Conservation (phyloP, 2,329 filamentous ascomycete species). For the Talaromyces sp. region DNA sequence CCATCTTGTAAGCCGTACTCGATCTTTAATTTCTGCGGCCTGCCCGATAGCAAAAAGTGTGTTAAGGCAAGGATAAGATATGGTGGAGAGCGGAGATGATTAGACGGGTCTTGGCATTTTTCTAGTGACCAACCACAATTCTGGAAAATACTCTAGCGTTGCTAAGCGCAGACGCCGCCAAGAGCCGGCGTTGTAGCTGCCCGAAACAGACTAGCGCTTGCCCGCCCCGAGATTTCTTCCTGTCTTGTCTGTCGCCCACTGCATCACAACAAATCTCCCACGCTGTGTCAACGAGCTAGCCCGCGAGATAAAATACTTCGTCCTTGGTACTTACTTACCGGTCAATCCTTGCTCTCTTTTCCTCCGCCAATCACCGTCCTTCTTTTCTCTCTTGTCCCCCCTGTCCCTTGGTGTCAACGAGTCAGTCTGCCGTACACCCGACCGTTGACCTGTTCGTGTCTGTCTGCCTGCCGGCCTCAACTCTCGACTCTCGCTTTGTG, state of each 20-base stretch:
- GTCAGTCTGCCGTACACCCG: background rate
- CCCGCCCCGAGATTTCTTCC: background rate
- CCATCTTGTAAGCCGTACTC: background rate
- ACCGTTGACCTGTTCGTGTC: background rate
- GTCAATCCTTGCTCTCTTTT: slow-evolving; percentile 1
- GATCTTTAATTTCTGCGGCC: too few species aligned
- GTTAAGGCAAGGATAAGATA: background rate
- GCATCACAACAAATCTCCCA: slow-evolving; percentile 1
- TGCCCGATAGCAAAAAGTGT: too few species aligned
- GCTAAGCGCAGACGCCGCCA: background rate
- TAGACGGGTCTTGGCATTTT: background rate
- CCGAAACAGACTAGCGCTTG: background rate
- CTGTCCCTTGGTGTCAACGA: background rate
- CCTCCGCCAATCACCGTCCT: background rate
- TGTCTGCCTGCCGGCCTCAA: background rate
- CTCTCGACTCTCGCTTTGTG: background rate
- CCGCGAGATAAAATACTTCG: background rate
- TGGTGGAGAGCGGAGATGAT: background rate
- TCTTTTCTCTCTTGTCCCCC: background rate
- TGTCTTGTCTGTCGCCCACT: background rate
- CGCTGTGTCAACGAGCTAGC: background rate
- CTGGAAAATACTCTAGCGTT: too few species aligned
- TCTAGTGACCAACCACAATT: background rate
- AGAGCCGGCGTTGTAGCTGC: background rate
- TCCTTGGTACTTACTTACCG: background rate